Percentiles rank a stretch among this genome's conserved stretches.
phyloP scores from a whole-genome alignment of 176 grass and related monocot genomes.

The Puccinellia tenuiflora region DNA sequence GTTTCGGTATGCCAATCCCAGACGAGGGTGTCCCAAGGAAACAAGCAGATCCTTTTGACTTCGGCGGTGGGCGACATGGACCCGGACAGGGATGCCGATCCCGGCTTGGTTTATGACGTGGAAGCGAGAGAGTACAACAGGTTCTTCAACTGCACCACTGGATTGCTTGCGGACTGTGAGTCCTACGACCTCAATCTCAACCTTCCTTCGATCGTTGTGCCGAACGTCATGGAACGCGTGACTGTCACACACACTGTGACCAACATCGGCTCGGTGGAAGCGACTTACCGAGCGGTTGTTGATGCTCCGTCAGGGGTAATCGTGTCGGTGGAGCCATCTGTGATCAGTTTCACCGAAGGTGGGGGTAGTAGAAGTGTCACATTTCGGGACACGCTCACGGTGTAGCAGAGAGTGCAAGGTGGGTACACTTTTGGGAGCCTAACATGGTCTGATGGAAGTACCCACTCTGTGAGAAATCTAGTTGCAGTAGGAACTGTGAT shows the following conservation, averaged over 20 bases:
- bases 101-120: neutral
- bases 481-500: no score
- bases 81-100: neutral
- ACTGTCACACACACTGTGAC: neutral
- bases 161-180: neutral
- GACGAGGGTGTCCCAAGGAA: conserved; percentile 11
- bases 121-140: neutral
- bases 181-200: neutral
- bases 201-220: neutral
- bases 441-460: conserved; percentile 1
- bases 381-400: neutral
- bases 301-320: neutral
- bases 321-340: neutral
- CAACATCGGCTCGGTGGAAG: neutral
- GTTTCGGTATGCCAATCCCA: conserved; percentile 4
- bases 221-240: neutral
- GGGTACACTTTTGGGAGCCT: conserved; percentile 31
- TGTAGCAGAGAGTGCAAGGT: neutral
- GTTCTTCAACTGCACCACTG: neutral
- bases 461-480: neutral
- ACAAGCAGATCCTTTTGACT: neutral
- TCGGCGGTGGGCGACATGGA: neutral
- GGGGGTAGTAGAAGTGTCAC: neutral
- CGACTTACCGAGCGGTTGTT: neutral
- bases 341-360: neutral